These are phyloP conservation scores for Salvia hispanica DNA, from an alignment of 257 asterid species.

Conservation along the genomic window DNA sequence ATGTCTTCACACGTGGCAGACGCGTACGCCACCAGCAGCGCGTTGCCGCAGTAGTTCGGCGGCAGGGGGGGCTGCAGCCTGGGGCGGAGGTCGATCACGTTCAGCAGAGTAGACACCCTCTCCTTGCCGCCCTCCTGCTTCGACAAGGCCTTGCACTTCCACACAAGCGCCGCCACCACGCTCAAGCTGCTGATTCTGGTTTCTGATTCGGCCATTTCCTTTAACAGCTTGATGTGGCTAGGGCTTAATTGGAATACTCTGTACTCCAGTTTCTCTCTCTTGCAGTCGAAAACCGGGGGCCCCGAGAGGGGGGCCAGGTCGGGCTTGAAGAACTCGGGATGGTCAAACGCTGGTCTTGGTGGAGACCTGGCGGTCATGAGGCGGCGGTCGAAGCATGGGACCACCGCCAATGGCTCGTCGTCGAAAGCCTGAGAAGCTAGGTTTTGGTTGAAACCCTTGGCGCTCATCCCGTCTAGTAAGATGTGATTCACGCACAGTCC, in stretches of 20 bases:
- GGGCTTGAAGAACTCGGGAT: conserved; percentile 50
- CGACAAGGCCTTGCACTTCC: conserved; percentile 77
- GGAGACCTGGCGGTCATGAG: conserved; percentile 45
- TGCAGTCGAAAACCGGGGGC: conserved; percentile 53
- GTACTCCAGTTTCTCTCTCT: conserved; percentile 39
- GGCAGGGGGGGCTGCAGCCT: conserved; percentile 70
- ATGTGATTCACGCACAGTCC: conserved; percentile 54
- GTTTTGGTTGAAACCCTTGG: conserved; percentile 51
- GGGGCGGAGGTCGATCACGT: conserved; percentile 57
- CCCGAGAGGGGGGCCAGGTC: conserved; percentile 38
- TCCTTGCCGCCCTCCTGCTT: conserved; percentile 4
- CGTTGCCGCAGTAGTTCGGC: conserved; percentile 57
- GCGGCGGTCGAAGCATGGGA: conserved; percentile 41
- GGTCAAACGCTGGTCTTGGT: conserved; percentile 30
- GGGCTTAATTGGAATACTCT: conserved; percentile 47
- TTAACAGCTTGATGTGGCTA: conserved; percentile 31
- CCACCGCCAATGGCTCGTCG: conserved; percentile 30
- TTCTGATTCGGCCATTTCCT: conserved; percentile 36
- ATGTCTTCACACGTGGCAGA: conserved; percentile 42
- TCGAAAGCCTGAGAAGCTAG: conserved; percentile 63
- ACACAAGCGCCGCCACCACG: conserved; percentile 51
- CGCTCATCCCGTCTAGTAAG: conserved; percentile 56
- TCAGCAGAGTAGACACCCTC: conserved; percentile 46
- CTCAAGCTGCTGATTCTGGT: conserved; percentile 48
- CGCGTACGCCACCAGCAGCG: conserved; percentile 51